Conservation (phyloP, 2,329 filamentous ascomycete genomes). For the Arthrocladium fulminans region DNA sequence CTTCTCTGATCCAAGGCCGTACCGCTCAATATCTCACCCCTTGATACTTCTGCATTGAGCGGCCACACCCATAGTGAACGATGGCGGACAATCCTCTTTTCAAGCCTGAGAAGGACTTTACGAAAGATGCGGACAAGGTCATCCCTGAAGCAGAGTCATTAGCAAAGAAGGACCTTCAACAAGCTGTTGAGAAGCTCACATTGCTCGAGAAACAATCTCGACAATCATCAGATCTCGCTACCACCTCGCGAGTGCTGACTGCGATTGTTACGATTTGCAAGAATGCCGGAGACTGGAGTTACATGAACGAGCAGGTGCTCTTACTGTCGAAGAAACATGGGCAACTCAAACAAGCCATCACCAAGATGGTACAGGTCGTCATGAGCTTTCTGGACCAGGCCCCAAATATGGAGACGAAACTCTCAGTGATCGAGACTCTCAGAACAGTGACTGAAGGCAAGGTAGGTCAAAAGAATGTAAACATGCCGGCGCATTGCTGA, state of each 20-base stretch:
- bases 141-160: constrained; percentile 85
- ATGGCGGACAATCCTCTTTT: constrained; percentile 74
- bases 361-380: constrained; percentile 96
- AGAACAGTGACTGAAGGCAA: constrained; percentile 97
- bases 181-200: constrained; percentile 86
- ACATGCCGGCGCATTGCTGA: not conserved
- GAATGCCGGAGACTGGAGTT: constrained; percentile 80
- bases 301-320: constrained; percentile 93
- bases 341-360: constrained; percentile 97
- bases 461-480: constrained; percentile 36
- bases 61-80: constrained; percentile 28
- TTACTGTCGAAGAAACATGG: constrained; percentile 98
- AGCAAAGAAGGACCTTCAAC: constrained; percentile 70
- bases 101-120: constrained; percentile 98
- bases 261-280: constrained; percentile 92
- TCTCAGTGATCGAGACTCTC: constrained; percentile 88
- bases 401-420: constrained; percentile 75
- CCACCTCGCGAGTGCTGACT: constrained; percentile 80
- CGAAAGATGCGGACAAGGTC: constrained; percentile 87
- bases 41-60: not conserved
- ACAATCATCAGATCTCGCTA: constrained; percentile 93
- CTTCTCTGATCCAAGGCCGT: not conserved
- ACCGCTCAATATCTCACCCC: not conserved
- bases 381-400: constrained; percentile 86
- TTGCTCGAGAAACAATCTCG: constrained; percentile 91